These are phyloP conservation scores for Cercophora newfieldiana DNA, from an alignment of 495 filamentous ascomycete species.

Conservation along the genomic window DNA sequence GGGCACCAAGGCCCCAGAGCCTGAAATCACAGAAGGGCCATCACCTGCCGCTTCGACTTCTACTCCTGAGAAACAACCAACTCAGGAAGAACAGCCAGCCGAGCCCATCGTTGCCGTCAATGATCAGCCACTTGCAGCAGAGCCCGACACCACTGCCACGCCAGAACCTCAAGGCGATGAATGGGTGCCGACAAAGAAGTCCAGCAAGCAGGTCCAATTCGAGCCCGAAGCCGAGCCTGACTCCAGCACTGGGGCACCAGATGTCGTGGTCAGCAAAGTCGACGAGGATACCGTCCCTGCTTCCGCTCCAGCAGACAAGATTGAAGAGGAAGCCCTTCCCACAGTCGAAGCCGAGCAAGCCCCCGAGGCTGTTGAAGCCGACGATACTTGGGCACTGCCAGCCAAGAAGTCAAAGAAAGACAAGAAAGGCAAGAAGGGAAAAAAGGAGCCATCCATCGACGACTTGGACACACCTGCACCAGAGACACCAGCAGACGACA, in stretches of 20 bases:
- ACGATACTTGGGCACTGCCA: slow-evolving; percentile 22
- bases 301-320: background rate
- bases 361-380: background rate
- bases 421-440: slow-evolving; percentile 29
- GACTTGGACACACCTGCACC: slow-evolving; percentile 23
- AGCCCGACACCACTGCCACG: background rate
- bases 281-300: background rate
- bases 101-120: background rate
- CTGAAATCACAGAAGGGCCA: slow-evolving; percentile 2
- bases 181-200: slow-evolving; percentile 18
- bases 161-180: slow-evolving; percentile 2
- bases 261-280: background rate
- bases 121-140: too few species aligned
- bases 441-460: slow-evolving; percentile 23
- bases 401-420: slow-evolving; percentile 35
- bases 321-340: background rate
- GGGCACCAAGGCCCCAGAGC: slow-evolving; percentile 23
- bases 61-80: background rate
- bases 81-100: background rate
- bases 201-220: slow-evolving; percentile 25
- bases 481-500: slow-evolving; percentile 15
- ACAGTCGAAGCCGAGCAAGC: background rate
- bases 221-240: slow-evolving; percentile 18
- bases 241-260: background rate
- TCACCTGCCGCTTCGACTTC: background rate